phyloP scores from a whole-genome alignment of 2,329 filamentous ascomycete genomes.

The Xylariales sp. region DNA sequence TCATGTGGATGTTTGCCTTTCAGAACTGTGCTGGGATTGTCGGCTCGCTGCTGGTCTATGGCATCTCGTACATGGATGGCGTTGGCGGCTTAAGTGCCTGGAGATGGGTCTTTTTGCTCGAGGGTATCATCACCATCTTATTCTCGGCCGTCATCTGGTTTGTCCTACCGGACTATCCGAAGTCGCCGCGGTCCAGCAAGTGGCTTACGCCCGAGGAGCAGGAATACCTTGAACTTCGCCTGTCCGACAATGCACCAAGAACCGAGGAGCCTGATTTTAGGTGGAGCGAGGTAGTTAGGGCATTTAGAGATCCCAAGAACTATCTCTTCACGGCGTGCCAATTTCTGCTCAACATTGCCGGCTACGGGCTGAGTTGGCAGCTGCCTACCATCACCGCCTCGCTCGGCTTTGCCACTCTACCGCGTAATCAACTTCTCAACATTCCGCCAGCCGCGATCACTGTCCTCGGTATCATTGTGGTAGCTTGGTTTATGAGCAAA shows the following conservation, averaged over 20 bases:
- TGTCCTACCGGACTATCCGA: conserved; percentile 38
- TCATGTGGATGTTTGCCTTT: conserved; percentile 37
- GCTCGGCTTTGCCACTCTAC: too few relatives aligned
- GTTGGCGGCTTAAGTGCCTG: neutral
- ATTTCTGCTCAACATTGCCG: too few relatives aligned
- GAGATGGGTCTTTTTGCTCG: conserved; percentile 32
- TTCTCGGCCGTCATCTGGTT: conserved; percentile 32
- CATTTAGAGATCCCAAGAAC: neutral
- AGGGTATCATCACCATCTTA: conserved; percentile 36
- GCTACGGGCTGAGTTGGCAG: too few relatives aligned
- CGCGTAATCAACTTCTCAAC: too few relatives aligned
- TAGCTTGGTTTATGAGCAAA: too few relatives aligned
- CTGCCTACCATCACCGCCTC: too few relatives aligned
- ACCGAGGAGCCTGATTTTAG: neutral
- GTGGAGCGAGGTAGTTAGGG: neutral
- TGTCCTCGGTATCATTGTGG: too few relatives aligned
- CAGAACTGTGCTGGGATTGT: conserved; percentile 29
- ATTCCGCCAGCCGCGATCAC: too few relatives aligned
- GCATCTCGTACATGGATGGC: conserved; percentile 20
- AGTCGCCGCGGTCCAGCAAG: conserved; percentile 22
- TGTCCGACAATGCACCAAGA: conserved; percentile 31
- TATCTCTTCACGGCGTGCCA: too few relatives aligned
- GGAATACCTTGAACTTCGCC: conserved; percentile 31
- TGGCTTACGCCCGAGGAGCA: conserved; percentile 34
- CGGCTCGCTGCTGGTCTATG: conserved; percentile 16